Base-by-base conservation (phyloP, 257 asterid species). In the Paulownia fortunei region DNA sequence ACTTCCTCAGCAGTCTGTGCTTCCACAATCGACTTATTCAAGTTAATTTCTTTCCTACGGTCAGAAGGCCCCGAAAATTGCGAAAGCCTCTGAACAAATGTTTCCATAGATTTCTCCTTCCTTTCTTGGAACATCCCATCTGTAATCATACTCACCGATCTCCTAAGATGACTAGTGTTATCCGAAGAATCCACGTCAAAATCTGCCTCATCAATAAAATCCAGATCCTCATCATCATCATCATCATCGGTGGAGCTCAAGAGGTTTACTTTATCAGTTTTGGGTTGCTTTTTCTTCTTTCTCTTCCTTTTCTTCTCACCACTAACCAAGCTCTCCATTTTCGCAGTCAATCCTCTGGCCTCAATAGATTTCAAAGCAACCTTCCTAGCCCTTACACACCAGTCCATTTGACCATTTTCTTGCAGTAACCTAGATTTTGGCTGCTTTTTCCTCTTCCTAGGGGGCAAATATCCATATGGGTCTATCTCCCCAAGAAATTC, bases 381-480 rank as follows among this genome's bases (percentile, higher is more conserved):
- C 82, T 90, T 95, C 84, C 99, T 82, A 75, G 98, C 99, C 89
- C 91, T 90, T 56, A 91, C 90, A 82, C 99, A 95, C 99, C 99
- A 93, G 24, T 90, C 97, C 98, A 89, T 93, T 26, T 74, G 69
- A 76, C 84, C 89, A 12, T 64, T 82, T 61, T 86, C 90, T 76
- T 55, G 81, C 55, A 91, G 81, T 72, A 89, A 69, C 84, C 92
- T 89, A 5, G 96, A 87, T 2, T 86, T 79, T 0, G 78, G 86
- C 56, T 77, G 84, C 60, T 81, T 85, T 73, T 87, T 85, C 77
- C 72, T 83, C 90, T 85, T 90, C 71, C 77, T 72, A 19, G 88
- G 73, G 56, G 92, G 78, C 64, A 79, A 73, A 41, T 77, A 9
- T 13, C 73, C 81, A 39, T 51, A n/a, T 39, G 84, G 77, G 30